Evolutionary conservation across 2,329 filamentous ascomycete species (phyloP).

Genomic region (Elsinoe necatrix): DNA sequence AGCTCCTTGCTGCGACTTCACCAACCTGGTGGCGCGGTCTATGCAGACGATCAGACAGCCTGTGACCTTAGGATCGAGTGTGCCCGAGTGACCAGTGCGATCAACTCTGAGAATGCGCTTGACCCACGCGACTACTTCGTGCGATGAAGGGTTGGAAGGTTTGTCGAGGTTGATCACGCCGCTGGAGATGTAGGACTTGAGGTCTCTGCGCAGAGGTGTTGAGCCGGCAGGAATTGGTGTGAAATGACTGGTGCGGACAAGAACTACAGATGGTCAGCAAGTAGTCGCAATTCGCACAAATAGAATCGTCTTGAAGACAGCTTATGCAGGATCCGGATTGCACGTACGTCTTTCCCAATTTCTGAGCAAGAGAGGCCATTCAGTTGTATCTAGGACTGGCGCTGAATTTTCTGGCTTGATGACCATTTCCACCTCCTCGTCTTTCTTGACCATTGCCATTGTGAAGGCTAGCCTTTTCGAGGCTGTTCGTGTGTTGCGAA

Average conservation of each 20-base stretch:
- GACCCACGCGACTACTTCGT: conserved; percentile 98
- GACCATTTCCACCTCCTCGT: conserved; percentile 59
- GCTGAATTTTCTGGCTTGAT: conserved; percentile 87
- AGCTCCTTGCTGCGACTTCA: conserved; percentile 97
- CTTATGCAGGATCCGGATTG: not conserved
- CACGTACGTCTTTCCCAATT: conserved; percentile 85
- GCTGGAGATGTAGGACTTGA: conserved; percentile 94
- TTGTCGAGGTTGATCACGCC: conserved; percentile 98
- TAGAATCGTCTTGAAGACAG: not conserved
- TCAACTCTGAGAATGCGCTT: conserved; percentile 94
- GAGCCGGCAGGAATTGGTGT: conserved; percentile 92
- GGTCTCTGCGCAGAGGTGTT: conserved; percentile 81
- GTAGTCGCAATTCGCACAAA: not conserved
- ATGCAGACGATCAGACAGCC: conserved; percentile 92
- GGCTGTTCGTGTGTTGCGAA: not conserved
- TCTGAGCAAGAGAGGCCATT: conserved; percentile 89
- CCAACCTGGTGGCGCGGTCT: conserved; percentile 90
- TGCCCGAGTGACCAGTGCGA: conserved; percentile 97
- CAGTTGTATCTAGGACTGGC: conserved; percentile 72
- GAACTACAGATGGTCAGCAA: conserved; percentile 47
- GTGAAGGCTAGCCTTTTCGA: not conserved
- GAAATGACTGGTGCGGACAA: conserved; percentile 91
- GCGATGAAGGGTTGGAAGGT: conserved; percentile 92
- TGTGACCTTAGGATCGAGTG: conserved; percentile 95
- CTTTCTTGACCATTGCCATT: conserved; percentile 29